Base-by-base conservation (phyloP, 2,329 filamentous ascomycete species). In the Sclerotinia spermophila region DNA sequence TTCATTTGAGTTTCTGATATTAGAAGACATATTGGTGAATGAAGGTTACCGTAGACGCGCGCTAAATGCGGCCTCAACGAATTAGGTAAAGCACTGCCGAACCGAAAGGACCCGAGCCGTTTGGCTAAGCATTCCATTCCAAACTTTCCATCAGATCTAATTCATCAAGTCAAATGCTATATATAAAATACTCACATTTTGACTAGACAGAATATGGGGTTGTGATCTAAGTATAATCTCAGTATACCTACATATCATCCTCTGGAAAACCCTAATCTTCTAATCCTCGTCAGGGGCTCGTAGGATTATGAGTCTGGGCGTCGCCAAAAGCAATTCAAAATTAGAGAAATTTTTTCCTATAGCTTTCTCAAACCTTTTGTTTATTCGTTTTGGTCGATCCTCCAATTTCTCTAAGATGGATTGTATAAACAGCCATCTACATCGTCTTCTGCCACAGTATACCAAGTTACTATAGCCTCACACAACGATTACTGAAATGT, bases 281-380 rank as follows among this genome's bases (percentile, higher is more conserved):
- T 2, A 53, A 65, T 55, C 62, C 62, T 66, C 62, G 62, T 66
- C 62, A 66, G 62, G 62, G 62, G 62, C 45, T 65, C 17, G 51
- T 24, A 30, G 45, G n/a, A 27, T 30, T 66, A 40, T 11, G 33
- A 30, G 62, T 53, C 35, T 66, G 35, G 35, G 45, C 62, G 45
- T n/a, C 21, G 24, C 15, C 45, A 66, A 66, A 66, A 66, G 62
- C 62, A 66, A 66, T 66, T 42, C 24, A 40, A 53, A 55, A 42
- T 40, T 30, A 24, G 35, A 53, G n/a, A 30, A 35, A 53, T 30
- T 4, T 17, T 66, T 53, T 30, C 17, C 35, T 53, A 40, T 53
- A 40, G 38, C 13, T n/a, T 53, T 17, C 45, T 66, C 40, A 45
- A 2, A 11, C 42, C 27, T 35, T 33, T 65, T 40, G 7, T 30